Percentiles rank a stretch among this genome's conserved stretches.
Conservation (phyloP, 2,329 filamentous ascomycete genomes). For the Sordariomycetes sp. region DNA sequence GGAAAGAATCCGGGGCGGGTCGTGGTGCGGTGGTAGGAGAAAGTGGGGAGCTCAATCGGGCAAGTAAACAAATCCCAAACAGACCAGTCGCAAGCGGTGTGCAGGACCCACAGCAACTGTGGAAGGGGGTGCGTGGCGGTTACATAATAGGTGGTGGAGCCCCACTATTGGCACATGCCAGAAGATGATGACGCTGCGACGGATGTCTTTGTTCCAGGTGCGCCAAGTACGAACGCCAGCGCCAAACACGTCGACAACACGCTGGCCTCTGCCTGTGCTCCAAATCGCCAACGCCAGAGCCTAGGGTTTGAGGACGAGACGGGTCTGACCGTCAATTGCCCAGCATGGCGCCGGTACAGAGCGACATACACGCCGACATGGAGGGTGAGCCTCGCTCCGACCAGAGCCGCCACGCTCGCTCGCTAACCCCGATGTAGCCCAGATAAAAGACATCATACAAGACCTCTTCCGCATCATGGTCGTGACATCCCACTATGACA, state of each 20-base stretch:
- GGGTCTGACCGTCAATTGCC: neutral
- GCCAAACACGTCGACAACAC: too few species aligned
- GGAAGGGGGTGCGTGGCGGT: neutral
- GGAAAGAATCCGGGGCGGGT: neutral
- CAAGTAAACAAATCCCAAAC: conserved; percentile 5
- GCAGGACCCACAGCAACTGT: neutral
- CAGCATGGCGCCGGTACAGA: conserved; percentile 27
- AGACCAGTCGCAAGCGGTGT: conserved; percentile 27
- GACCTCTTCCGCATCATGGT: conserved; percentile 52
- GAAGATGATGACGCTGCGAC: neutral
- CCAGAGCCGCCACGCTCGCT: neutral
- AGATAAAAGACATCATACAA: conserved; percentile 49
- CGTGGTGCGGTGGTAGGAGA: neutral
- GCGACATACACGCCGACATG: conserved; percentile 20
- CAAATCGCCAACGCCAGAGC: too few species aligned
- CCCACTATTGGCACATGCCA: neutral
- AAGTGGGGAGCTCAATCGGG: conserved; percentile 3
- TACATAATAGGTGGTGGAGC: neutral
- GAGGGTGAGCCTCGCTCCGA: conserved; percentile 18
- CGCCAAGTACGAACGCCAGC: too few species aligned
- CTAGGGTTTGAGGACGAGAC: too few species aligned
- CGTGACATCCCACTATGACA: conserved; percentile 48
- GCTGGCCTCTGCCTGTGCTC: too few species aligned
- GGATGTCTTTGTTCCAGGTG: too few species aligned
- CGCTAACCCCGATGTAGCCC: conserved; percentile 22